phyloP scores from a whole-genome alignment of 192 early-diverging fungal species.

The Diversispora eburnea region DNA sequence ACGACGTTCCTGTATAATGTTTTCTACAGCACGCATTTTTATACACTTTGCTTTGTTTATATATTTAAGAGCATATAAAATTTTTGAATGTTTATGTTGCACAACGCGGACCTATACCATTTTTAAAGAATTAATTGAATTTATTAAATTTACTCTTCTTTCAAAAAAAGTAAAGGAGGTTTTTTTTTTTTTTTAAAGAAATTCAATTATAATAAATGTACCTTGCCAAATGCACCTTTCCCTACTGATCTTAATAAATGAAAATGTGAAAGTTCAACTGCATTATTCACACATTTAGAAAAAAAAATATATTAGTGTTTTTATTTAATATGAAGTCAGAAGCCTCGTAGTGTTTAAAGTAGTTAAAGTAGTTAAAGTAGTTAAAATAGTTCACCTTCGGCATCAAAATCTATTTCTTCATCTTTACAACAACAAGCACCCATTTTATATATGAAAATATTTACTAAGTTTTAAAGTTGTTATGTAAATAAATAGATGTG shows the following conservation, averaged over 20 bases:
- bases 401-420: constrained; percentile 66
- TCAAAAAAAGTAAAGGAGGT: neutral
- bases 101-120: constrained; percentile 74
- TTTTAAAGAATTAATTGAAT: neutral
- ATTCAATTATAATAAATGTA: constrained; percentile 23
- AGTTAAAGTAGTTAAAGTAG: neutral
- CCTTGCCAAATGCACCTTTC: constrained; percentile 96
- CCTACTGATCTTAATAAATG: constrained; percentile 86
- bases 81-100: constrained; percentile 75
- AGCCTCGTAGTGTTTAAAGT: neutral
- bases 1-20: constrained; percentile 86
- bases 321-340: neutral
- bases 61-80: constrained; percentile 92
- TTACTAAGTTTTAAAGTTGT: no score
- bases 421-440: constrained; percentile 52
- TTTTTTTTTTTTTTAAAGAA: neutral
- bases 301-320: neutral
- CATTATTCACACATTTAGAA: neutral
- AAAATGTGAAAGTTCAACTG: constrained; percentile 85
- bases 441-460: constrained; percentile 29
- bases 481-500: no score
- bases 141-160: neutral
- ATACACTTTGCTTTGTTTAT: constrained; percentile 96
- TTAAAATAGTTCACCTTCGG: constrained; percentile 55
- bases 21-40: constrained; percentile 76